Conservation (phyloP, 176 grass and related monocot genomes). For the Aegilops tauschii region DNA sequence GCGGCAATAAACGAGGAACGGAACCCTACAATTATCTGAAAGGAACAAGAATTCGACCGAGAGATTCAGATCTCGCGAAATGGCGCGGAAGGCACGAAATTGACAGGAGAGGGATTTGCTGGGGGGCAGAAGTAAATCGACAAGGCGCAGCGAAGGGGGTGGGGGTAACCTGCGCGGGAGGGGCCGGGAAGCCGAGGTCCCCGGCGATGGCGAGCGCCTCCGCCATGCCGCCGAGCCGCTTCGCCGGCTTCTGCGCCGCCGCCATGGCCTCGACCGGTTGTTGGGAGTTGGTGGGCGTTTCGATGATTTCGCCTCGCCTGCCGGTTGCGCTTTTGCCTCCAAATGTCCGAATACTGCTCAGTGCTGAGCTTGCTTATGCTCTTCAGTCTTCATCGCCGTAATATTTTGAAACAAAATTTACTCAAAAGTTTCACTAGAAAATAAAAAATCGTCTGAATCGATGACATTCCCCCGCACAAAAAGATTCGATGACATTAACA, state of each 20-base stretch:
- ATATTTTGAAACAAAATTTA: no score
- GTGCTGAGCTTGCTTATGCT: no score
- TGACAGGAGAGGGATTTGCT: neutral
- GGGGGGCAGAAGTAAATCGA: neutral
- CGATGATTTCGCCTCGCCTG: constrained; percentile 2
- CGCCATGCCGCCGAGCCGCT: constrained; percentile 81
- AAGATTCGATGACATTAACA: no score
- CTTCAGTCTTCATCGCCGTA: no score
- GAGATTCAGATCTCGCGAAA: constrained; percentile 4
- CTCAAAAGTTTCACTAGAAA: no score
- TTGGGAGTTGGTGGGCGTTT: neutral
- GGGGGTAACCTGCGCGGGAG: constrained; percentile 58
- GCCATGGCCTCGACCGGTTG: constrained; percentile 27
- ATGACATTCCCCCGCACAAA: no score
- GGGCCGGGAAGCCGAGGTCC: constrained; percentile 82
- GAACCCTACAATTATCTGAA: neutral
- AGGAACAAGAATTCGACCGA: neutral
- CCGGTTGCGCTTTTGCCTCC: neutral
- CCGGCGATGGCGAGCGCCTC: constrained; percentile 91
- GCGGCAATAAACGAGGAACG: neutral
- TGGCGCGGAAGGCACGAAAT: neutral
- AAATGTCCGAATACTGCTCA: no score
- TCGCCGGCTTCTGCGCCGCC: constrained; percentile 49
- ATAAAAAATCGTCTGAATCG: no score
- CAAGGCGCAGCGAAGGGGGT: neutral